Conservation (phyloP, 192 early-diverging fungal species). For the Lobosporangium transversale region DNA sequence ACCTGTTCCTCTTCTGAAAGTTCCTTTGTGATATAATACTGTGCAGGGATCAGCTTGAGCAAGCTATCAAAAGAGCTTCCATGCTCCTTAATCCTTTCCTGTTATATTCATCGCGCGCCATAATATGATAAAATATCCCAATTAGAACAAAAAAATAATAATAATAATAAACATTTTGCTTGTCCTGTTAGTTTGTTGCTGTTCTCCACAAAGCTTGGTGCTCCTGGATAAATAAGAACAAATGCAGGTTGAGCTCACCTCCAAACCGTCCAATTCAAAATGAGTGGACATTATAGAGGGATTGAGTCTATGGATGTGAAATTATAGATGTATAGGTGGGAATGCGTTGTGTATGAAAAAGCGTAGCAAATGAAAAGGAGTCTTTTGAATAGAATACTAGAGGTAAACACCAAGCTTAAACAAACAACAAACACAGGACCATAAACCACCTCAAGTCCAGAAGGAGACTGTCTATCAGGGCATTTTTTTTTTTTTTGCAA, state of each 20-base stretch:
- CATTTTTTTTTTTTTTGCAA: slow-evolving; percentile 13
- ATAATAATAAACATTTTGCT: too few relatives aligned
- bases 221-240: not conserved
- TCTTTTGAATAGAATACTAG: too few relatives aligned
- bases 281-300: slow-evolving; percentile 40
- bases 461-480: not conserved
- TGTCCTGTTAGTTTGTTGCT: too few relatives aligned
- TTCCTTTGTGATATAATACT: slow-evolving; percentile 80
- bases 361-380: slow-evolving; percentile 5
- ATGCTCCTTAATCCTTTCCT: slow-evolving; percentile 72
- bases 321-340: too few relatives aligned
- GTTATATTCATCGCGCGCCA: too few relatives aligned
- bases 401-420: too few relatives aligned
- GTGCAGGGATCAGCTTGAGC: slow-evolving; percentile 84
- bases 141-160: too few relatives aligned
- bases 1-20: slow-evolving; percentile 61
- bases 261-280: slow-evolving; percentile 47
- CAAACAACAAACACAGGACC: slow-evolving; percentile 1
- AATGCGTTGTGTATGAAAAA: slow-evolving; percentile 2
- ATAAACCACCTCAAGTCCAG: not conserved
- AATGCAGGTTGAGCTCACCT: slow-evolving; percentile 12
- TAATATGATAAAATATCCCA: too few relatives aligned
- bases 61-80: slow-evolving; percentile 77
- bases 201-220: not conserved
- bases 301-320: slow-evolving; percentile 4